phyloP scores from a whole-genome alignment of 129 eudicot genomes.

The Oenanthe sinensis region DNA sequence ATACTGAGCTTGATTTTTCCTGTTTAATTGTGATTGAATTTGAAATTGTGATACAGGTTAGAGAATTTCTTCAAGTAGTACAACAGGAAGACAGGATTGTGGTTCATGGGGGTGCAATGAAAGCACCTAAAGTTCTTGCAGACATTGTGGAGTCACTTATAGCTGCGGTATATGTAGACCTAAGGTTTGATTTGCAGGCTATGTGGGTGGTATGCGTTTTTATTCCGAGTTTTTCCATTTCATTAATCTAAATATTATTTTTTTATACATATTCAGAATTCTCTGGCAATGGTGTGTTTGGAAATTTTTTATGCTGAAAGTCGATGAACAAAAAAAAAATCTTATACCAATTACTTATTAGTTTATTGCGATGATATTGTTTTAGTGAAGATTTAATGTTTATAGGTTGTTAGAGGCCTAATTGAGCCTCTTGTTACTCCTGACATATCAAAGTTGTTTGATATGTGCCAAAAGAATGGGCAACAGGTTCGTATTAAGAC shows the following conservation, averaged over 20 bases:
- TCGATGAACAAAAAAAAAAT: background rate
- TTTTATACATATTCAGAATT: background rate
- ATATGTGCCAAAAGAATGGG: conserved; percentile 57
- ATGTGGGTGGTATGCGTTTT: conserved; percentile 45
- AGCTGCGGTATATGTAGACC: conserved; percentile 66
- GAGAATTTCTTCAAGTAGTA: conserved; percentile 40
- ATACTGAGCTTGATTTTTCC: no score
- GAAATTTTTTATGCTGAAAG: background rate
- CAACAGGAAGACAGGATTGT: conserved; percentile 42
- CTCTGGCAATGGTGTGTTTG: background rate
- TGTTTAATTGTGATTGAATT: background rate
- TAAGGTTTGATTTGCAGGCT: conserved; percentile 26
- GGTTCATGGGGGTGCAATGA: conserved; percentile 60
- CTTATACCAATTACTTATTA: background rate
- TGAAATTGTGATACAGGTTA: conserved; percentile 31
- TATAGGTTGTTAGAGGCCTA: conserved; percentile 34
- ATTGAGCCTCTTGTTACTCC: conserved; percentile 60
- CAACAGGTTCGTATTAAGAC: conserved; percentile 43
- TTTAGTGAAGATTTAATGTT: background rate
- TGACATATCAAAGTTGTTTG: conserved; percentile 49
- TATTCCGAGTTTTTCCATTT: background rate
- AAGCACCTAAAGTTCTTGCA: conserved; percentile 75
- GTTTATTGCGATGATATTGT: background rate
- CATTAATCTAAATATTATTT: background rate
- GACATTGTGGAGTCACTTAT: conserved; percentile 74